Evolutionary conservation across 192 early-diverging fungal species (phyloP), one percentile per base, ranked within the genome.

Genomic region (Backusella psychrophila): DNA sequence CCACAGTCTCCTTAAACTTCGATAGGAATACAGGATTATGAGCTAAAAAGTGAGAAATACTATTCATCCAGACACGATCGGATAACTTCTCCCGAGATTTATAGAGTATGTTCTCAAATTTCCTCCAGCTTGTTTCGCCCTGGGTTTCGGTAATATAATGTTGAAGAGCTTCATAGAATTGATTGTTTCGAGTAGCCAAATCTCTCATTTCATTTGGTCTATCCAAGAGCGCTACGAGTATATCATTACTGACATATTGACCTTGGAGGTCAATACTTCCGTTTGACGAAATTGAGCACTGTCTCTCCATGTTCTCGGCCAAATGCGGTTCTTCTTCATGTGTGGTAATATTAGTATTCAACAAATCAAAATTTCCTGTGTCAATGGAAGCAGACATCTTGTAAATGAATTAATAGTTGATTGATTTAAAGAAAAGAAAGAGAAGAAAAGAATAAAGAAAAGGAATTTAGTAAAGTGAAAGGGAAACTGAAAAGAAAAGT

Each of bases 1-100:
- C 83, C n/a, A 82, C 77, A 12, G 73, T 81, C 41, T 82, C 77
- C 26, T 82, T 82, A 42, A 84, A 82, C 19, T 72, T 84, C 23
- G 19, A 39, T 15, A 81, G 33, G 39, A 82, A 73, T 6, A 66
- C 36, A 29, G 81, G 81, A 21, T 81, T 82, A 23, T 73, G 34
- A 3, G 34, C 8, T 14, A 84, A 71, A 19, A 44, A 78, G 4
- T 71, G 19, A 0, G 44, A 34, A 12, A 84, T 67, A 2, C 23
- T 49, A 49, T 70, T 42, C 67, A 84, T 75, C 82, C 82, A 84
- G 14, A 33, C 29, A 26, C 68, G 52, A 46, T 84, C 80, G 0
- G 77, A 56, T 17, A 78, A 34, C 4, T 72, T 34, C 33, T 78
- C 77, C 35, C 83, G 78, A 35, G 73, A 59, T 36, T 81, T 41